A percentile compares a stretch with the other conserved stretches of the same genome.
Evolutionary conservation across 169 alveolate genomes (phyloP).

Genomic region (Plasmodium vivax): DNA sequence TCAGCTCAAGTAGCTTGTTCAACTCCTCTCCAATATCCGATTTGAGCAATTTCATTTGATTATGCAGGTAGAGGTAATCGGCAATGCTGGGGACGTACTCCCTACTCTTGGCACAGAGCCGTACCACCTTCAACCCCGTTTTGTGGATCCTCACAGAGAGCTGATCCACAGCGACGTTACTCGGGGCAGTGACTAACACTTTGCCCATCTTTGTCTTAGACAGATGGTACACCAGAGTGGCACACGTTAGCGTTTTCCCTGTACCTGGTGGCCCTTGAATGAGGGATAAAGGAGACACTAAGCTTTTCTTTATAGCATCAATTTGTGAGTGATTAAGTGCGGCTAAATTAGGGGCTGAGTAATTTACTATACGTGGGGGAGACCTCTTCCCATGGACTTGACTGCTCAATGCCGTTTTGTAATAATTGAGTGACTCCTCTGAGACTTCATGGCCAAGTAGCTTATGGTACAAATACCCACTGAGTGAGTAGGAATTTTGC

Average conservation of each 20-base stretch:
- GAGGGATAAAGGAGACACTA: constrained; percentile 90
- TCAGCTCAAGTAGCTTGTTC: constrained; percentile 80
- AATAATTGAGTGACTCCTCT: constrained; percentile 34
- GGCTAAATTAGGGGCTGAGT: constrained; percentile 94
- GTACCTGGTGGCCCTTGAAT: constrained; percentile 99
- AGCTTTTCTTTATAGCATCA: constrained; percentile 93
- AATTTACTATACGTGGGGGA: constrained; percentile 82
- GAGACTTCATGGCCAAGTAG: constrained; percentile 80
- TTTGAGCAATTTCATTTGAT: constrained; percentile 86
- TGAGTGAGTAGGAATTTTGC: constrained; percentile 57
- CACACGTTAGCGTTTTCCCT: constrained; percentile 96
- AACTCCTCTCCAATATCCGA: constrained; percentile 75
- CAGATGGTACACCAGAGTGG: constrained; percentile 94
- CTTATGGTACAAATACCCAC: constrained; percentile 81
- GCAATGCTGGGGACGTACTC: constrained; percentile 61
- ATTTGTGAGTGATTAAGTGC: constrained; percentile 92
- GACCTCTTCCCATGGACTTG: constrained; percentile 71
- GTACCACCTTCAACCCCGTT: constrained; percentile 94
- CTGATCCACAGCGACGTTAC: constrained; percentile 97
- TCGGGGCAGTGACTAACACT: constrained; percentile 95
- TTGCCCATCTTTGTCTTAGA: constrained; percentile 83
- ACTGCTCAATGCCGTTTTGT: neutral
- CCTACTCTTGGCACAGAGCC: constrained; percentile 87
- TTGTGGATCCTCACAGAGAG: constrained; percentile 93
- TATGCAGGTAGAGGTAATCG: constrained; percentile 89